Evolutionary conservation across 352 stramenopile species (phyloP), one percentile per base, ranked within the genome.

Genomic region (Globisporangium middletonii): DNA sequence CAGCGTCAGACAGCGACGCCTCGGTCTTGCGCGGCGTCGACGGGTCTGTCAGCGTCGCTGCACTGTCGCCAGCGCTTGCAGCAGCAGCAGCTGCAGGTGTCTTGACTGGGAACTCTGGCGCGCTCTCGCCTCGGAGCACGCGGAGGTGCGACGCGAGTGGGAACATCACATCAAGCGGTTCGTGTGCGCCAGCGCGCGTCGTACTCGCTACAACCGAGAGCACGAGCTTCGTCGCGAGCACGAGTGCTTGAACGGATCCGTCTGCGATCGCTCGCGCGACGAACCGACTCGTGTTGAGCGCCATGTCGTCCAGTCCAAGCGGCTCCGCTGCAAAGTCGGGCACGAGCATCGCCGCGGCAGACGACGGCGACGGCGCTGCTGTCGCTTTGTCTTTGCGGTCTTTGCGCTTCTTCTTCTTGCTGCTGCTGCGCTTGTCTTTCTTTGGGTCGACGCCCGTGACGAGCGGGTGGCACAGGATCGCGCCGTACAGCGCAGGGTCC

Each of bases 351-450:
- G 73, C 50, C 27, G 63, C 75, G 12, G 63, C 53, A 19, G 69
- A 59, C 13, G 65, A 6, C 60, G 12, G 59, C 60, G 41, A 30
- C 8, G 27, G 18, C 30, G 18, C 19, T 73, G 69, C 30, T 69
- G 55, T 35, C 30, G 63, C 64, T 43, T 88, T 90, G 15, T 91
- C 79, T 60, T 90, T 92, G 47, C 75, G 74, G n/a, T 92, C 86
- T 65, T 94, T 92, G 19, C 83, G 71, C 57, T 87, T 90, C 68
- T 92, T 93, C 54, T 92, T 90, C 63, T 90, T 88, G 38, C 7
- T 47, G 43, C 7, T 47, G 43, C 7, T 47, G n/a, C 83, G 77
- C 61, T 90, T 89, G 58, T 94, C 82, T 46, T 83, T 88, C 63
- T 82, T 89, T 3, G 75, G 71, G 33, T 92, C 85, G 46, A 86